Evolutionary conservation across 805 yeast species (phyloP), one percentile per base, ranked within the genome.

Genomic region (Zygosaccharomyces rouxii): DNA sequence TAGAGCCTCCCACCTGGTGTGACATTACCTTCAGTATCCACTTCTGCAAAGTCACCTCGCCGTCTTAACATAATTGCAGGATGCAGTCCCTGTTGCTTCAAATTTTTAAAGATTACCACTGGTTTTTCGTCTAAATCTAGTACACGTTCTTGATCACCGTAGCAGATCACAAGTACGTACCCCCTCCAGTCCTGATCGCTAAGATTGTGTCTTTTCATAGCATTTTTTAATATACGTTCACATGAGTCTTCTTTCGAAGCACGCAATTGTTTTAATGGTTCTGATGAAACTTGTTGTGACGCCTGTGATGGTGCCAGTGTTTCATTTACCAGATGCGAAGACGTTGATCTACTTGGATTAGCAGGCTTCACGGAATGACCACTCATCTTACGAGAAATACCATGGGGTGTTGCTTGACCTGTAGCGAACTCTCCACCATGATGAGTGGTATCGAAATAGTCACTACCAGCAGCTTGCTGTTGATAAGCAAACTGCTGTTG

Each of bases 1-100:
- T 46, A 62, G 41, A 62, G 49, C 49, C 62, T 57, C 5, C 67
- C 66, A n/a, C 65, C 65, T 10, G 64, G 62, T 4, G 60, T 59
- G 7, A 50, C 50, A 16, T 50, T 40, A 35, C 50, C 46, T 29
- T 53, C 49, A 25, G 49, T 49, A 30, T 48, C 65, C 48, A 53
- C 48, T 44, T 53, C 68, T 54, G 64, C 67, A 47, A 64, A 66
- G 44, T 77, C 84, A 31, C 89, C 95, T 44, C 84, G 76, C 56
- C 88, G 94, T 56, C 98, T 72, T 38, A 90, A 74, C 97, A 90
- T 90, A 51, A 90, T 89, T 1, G 94, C 86, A 0, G 98, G 97
- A 61, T 85, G 87, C 55, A 84, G 76, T 1, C 97, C 97, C 49
- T 81, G 77, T 52, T 86, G 96, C 62, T 82, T 89, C 22, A 92